Evolutionary conservation across 2,329 filamentous ascomycete genomes (phyloP).

Genomic region (Lasiodiplodia sp.): DNA sequence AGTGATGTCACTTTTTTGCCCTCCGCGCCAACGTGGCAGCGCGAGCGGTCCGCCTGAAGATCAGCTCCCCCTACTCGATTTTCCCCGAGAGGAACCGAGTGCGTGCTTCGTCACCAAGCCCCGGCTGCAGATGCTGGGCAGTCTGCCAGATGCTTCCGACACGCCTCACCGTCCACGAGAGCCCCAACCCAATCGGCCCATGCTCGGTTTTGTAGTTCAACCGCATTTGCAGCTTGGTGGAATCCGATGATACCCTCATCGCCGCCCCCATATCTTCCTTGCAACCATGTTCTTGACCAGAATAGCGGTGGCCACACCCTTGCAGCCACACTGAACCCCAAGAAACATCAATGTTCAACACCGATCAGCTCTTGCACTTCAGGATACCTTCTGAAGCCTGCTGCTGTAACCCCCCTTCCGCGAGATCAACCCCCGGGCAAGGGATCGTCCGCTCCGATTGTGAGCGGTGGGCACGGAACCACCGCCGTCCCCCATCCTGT

Average conservation of each 20-base stretch:
- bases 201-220: background rate
- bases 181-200: background rate
- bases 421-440: conserved; percentile 3
- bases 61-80: conserved; percentile 26
- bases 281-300: background rate
- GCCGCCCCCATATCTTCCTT: background rate
- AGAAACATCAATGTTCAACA: background rate
- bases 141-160: conserved; percentile 8
- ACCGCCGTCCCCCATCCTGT: background rate
- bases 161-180: conserved; percentile 8
- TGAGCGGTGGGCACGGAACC: conserved; percentile 12
- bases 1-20: background rate
- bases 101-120: conserved; percentile 25
- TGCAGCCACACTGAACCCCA: background rate
- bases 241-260: background rate
- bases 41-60: conserved; percentile 1
- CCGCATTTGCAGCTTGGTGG: background rate
- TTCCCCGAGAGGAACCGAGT: conserved; percentile 29
- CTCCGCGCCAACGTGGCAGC: background rate
- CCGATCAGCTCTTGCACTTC: background rate
- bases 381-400: background rate
- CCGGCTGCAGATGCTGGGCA: conserved; percentile 16
- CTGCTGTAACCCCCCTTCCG: conserved; percentile 1
- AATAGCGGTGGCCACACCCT: background rate
- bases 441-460: conserved; percentile 16